These are phyloP conservation scores for Allium fistulosum DNA, from an alignment of 106 monocot genomes.

Conservation along the genomic window DNA sequence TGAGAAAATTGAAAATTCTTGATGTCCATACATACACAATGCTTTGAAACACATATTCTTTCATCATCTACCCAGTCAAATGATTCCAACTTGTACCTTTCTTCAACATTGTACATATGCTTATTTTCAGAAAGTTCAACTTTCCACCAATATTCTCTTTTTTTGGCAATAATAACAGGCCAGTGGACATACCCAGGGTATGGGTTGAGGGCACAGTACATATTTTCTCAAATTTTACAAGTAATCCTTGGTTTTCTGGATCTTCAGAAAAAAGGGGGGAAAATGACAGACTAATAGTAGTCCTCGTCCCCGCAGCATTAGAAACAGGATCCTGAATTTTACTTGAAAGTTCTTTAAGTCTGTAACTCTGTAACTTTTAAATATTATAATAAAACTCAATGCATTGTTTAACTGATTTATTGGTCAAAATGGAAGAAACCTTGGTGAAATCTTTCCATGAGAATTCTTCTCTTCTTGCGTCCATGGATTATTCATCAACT, in stretches of 20 bases:
- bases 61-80: constrained; percentile 86
- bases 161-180: too few species aligned
- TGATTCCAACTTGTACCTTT: constrained; percentile 35
- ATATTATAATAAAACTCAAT: constrained; percentile 93
- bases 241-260: too few species aligned
- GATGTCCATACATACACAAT: constrained; percentile 43
- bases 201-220: too few species aligned
- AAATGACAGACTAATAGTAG: too few species aligned
- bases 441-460: constrained; percentile 85
- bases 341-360: too few species aligned
- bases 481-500: constrained; percentile 84
- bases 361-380: constrained; percentile 70
- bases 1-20: constrained; percentile 67
- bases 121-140: too few species aligned
- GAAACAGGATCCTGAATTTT: too few species aligned
- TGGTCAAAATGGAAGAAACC: constrained; percentile 58
- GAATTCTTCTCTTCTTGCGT: constrained; percentile 63
- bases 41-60: constrained; percentile 61
- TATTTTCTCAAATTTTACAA: too few species aligned
- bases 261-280: too few species aligned
- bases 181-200: too few species aligned
- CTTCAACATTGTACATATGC: constrained; percentile 29
- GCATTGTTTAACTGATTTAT: constrained; percentile 87
- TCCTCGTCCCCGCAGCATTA: too few species aligned
- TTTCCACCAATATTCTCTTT: too few species aligned